phyloP scores from a whole-genome alignment of 257 asterid species.

The Lantana camara region DNA sequence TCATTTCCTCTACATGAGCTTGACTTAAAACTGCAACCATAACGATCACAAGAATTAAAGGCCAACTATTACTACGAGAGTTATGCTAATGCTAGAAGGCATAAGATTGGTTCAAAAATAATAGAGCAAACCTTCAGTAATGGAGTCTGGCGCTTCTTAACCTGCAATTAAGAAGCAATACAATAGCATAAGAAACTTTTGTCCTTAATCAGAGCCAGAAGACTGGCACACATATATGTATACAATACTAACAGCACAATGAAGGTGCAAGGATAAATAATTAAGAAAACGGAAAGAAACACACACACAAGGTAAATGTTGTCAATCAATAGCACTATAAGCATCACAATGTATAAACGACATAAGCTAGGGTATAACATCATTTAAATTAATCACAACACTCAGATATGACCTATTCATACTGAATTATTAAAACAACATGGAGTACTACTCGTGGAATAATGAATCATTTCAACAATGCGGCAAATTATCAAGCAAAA shows the following conservation, averaged over 20 bases:
- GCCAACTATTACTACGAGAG: neutral
- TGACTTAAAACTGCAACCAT: neutral
- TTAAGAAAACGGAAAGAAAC: too few species aligned
- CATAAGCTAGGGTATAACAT: neutral
- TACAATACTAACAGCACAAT: too few species aligned
- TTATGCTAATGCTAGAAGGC: constrained; percentile 10
- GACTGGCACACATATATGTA: neutral
- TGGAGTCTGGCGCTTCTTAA: constrained; percentile 79
- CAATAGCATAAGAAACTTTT: constrained; percentile 24
- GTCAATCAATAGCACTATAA: constrained; percentile 6
- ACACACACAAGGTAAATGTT: too few species aligned
- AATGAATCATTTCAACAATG: constrained; percentile 3
- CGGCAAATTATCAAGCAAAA: neutral
- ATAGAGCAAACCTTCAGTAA: constrained; percentile 70
- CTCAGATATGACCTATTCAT: neutral
- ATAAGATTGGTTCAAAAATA: constrained; percentile 13
- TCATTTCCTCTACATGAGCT: neutral
- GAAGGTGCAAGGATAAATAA: neutral
- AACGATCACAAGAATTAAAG: neutral
- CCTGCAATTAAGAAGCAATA: constrained; percentile 53
- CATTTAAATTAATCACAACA: neutral
- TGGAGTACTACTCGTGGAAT: neutral
- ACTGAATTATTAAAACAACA: neutral
- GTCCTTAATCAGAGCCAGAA: constrained; percentile 16
- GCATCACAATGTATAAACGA: neutral